phyloP scores from a whole-genome alignment of 2,329 filamentous ascomycete genomes.

The Colletotrichum brevisporum region DNA sequence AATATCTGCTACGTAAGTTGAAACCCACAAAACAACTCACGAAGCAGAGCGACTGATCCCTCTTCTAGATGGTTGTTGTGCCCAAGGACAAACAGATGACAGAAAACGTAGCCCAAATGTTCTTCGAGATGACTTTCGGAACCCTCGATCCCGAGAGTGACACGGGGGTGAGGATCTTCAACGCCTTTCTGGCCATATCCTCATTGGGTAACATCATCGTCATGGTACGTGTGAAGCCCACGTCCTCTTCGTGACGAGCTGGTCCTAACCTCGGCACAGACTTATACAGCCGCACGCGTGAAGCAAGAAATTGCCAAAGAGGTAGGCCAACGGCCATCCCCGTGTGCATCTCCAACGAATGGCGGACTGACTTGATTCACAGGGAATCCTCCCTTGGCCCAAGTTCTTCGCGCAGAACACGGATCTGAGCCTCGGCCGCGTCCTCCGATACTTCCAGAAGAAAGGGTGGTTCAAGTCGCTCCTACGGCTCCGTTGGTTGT shows the following conservation, averaged over 20 bases:
- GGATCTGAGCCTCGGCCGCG: slow-evolving; percentile 52
- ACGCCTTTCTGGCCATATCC: slow-evolving; percentile 66
- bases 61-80: slow-evolving; percentile 57
- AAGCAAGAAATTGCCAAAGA: slow-evolving; percentile 75
- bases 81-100: slow-evolving; percentile 44
- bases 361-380: not conserved
- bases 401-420: slow-evolving; percentile 61
- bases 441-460: slow-evolving; percentile 49
- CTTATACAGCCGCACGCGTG: slow-evolving; percentile 68
- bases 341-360: not conserved
- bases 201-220: slow-evolving; percentile 70
- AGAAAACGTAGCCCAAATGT: slow-evolving; percentile 48
- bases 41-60: slow-evolving; percentile 44
- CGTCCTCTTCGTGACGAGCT: too few species aligned
- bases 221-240: slow-evolving; percentile 48
- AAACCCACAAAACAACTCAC: not conserved
- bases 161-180: slow-evolving; percentile 55
- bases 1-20: slow-evolving; percentile 55
- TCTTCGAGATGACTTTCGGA: slow-evolving; percentile 52
- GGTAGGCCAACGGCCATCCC: not conserved
- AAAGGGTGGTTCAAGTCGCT: slow-evolving; percentile 49
- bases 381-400: slow-evolving; percentile 65
- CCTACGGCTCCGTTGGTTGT: slow-evolving; percentile 48
- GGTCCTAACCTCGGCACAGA: slow-evolving; percentile 45
- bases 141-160: slow-evolving; percentile 45